Percentiles rank a stretch among this genome's conserved stretches.
These are phyloP conservation scores for Stagonosporopsis vannaccii DNA, from an alignment of 2,329 filamentous ascomycete genomes.

Conservation along the genomic window DNA sequence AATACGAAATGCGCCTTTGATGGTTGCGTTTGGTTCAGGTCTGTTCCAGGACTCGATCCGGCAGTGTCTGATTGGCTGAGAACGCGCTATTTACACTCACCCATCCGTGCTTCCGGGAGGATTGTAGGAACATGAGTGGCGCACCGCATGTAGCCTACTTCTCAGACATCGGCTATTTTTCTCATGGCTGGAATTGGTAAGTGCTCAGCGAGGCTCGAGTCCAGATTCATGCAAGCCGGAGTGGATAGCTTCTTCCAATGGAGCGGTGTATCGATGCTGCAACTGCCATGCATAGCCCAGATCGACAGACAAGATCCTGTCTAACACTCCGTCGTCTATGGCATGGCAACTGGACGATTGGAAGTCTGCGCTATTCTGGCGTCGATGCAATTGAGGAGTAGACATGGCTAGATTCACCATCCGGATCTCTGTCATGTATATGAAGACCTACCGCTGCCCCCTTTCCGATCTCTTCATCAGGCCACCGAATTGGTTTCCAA, in stretches of 20 bases:
- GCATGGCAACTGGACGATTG: conserved; percentile 2
- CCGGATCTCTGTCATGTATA: conserved; percentile 7
- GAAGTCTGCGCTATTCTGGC: conserved; percentile 1
- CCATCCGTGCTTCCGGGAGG: conserved; percentile 7
- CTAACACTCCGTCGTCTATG: conserved; percentile 5
- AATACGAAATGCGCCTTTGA: not conserved
- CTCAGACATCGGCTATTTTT: conserved; percentile 13
- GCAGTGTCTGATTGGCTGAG: conserved; percentile 1
- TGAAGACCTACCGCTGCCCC: not conserved
- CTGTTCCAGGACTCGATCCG: conserved; percentile 2
- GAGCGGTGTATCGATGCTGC: not conserved
- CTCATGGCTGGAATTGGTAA: conserved; percentile 1
- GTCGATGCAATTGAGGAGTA: conserved; percentile 6
- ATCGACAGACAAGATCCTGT: conserved; percentile 8
- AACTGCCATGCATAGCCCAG: conserved; percentile 1
- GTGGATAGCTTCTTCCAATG: not conserved
- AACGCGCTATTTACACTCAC: not conserved
- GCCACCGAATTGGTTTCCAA: not conserved
- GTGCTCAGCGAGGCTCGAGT: not conserved
- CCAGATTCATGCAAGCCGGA: conserved; percentile 13
- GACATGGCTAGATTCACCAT: conserved; percentile 5
- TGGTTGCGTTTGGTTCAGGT: conserved; percentile 5
- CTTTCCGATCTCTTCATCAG: not conserved
- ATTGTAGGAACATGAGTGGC: conserved; percentile 1
- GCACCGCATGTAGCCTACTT: conserved; percentile 9